Evolutionary conservation across 2,329 filamentous ascomycete genomes (phyloP), one percentile per base, ranked within the genome.

Genomic region (Fusarium sp.): DNA sequence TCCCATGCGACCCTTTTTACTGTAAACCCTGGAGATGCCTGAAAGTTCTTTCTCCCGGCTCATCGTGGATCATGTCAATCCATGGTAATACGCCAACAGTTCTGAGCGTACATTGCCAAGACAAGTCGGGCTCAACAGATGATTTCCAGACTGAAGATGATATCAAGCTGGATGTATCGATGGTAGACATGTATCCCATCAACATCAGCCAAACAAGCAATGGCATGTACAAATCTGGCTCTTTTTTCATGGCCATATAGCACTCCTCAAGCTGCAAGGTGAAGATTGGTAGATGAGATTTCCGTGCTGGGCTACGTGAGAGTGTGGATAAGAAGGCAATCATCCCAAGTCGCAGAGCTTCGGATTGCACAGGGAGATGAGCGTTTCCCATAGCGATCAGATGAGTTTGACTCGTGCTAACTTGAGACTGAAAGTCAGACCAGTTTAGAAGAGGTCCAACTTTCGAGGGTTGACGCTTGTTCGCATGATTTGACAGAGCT

Each of bases 81-180:
- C 63, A 66, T 0, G 61, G 61, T 1, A 66, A 9, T 0, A 21
- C 25, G 4, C 1, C 0, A 7, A 66, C 5, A 7, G 6, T 35
- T 3, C 0, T 1, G 19, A n/a, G n/a, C 7, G 25, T 0, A 6
- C n/a, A n/a, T 3, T n/a, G 1, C 61, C 63, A 66, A 12, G 33
- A 11, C 2, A 59, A 1, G 2, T 21, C 8, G 0, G 0, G 2
- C 1, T 19, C 1, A 5, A 25, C 38, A 4, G 1, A 2, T 2
- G 5, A 5, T 1, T 1, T 12, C 63, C 63, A 66, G 1, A 29
- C 0, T 0, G 4, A 18, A 3, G 16, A 12, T 4, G 21, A 19
- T 7, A 19, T 7, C 1, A 0, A 3, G n/a, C 35, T 39, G 0
- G 63, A 39, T 1, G 19, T 5, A 0, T 60, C 33, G 12, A 66